Conservation (phyloP, 257 asterid genomes). For the Fraxinus americana region DNA sequence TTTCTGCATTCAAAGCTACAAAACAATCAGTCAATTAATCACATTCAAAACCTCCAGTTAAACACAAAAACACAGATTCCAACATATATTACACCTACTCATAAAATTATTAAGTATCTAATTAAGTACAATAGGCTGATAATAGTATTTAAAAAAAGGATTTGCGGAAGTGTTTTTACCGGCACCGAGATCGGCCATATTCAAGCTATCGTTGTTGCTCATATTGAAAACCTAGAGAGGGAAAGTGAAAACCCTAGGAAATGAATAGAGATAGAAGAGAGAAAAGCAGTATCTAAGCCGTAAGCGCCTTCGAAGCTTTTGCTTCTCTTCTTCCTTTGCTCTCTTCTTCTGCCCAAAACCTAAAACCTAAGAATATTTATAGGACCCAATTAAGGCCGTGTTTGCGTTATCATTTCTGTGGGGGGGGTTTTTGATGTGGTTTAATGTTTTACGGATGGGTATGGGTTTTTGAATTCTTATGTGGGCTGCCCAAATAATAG, state of each 20-base stretch:
- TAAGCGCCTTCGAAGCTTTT: neutral
- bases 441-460: no score
- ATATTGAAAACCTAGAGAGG: conserved; percentile 36
- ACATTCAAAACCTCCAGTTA: neutral
- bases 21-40: neutral
- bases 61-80: no score
- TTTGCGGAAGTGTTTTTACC: conserved; percentile 23
- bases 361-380: neutral
- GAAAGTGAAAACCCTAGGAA: conserved; percentile 29
- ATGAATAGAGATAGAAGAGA: neutral
- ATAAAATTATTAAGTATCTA: neutral
- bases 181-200: conserved; percentile 48
- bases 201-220: conserved; percentile 46
- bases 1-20: conserved; percentile 64
- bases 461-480: no score
- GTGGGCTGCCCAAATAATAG: no score
- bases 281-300: no score
- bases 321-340: neutral
- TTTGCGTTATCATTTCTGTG: no score
- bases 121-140: neutral
- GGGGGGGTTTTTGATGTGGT: no score
- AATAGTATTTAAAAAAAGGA: neutral
- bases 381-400: no score
- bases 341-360: neutral
- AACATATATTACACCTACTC: no score